These are phyloP conservation scores for Nitzschia putrida DNA, from an alignment of 108 stramenopile genomes.

Conservation along the genomic window DNA sequence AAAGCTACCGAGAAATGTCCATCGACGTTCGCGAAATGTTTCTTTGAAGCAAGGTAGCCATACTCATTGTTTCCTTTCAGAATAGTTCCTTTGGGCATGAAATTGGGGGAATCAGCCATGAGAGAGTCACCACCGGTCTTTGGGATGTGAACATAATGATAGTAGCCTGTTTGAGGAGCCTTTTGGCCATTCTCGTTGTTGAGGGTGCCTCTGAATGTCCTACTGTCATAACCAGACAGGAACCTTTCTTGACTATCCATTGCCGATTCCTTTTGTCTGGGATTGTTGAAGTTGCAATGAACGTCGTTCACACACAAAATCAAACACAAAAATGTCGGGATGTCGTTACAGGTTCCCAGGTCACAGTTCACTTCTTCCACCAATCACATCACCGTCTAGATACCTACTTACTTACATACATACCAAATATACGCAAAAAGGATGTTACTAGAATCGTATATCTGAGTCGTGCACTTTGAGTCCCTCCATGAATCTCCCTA, in stretches of 20 bases:
- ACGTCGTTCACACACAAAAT: no score
- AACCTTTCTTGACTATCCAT: no score
- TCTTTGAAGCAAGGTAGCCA: background rate
- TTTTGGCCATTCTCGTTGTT: background rate
- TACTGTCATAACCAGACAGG: background rate
- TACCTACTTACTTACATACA: no score
- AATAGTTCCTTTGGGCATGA: background rate
- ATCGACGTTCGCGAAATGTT: background rate
- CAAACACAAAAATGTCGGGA: no score
- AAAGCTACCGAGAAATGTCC: conserved; percentile 1
- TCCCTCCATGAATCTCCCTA: background rate
- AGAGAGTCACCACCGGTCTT: conserved; percentile 22
- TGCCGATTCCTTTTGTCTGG: no score
- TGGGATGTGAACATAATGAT: conserved; percentile 16
- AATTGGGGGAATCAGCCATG: conserved; percentile 6
- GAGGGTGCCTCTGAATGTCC: background rate
- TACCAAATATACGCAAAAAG: no score
- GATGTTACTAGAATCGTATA: no score
- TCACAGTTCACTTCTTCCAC: no score
- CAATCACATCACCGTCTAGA: no score
- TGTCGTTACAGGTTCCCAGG: no score
- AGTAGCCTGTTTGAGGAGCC: background rate
- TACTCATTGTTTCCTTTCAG: conserved; percentile 16
- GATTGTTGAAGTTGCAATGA: no score
- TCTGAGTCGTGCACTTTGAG: no score